Base-by-base conservation (phyloP, 192 early-diverging fungal genomes). In the Pilobolus umbonatus region DNA sequence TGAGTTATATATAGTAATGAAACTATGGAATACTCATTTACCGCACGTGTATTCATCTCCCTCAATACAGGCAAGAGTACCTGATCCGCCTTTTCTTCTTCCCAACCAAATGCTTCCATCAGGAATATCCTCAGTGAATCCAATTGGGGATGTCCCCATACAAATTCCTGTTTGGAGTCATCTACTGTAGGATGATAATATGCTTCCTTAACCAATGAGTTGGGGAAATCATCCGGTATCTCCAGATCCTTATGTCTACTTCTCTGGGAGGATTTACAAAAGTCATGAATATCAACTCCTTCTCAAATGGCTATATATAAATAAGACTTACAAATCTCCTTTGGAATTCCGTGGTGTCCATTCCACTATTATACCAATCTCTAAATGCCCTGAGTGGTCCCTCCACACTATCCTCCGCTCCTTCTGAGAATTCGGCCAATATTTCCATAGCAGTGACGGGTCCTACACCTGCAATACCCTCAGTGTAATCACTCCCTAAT, bases 401-500 rank as follows among this genome's bases (percentile, higher is more conserved):
- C 6, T 74, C 60, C 44, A 88, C 42, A 25, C 64, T 65, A 69
- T 74, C 67, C 59, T 17, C 24, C 2, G 44, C 45, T 11, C 43
- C 64, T 36, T 50, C 67, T 5, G 76, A 75, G 69, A 88, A 96
- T 60, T 85, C 82, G 39, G 80, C 79, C 56, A 99, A 60, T 15
- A 95, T 86, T 65, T 99, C 97, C 81, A 97, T 83, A 0, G 92
- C 94, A 22, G 79, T 69, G 21, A 96, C 91, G 17, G 87, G 77
- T 22, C 97, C 97, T 28, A 98, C 66, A 3, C 93, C 92, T 25
- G 80, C 71, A 56, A 99, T 76, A 0, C 97, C 97, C 12, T 81
- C 81, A 0, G 97, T 94, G 65, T 99, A 99, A 74, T 99, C 97
- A 67, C 93, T 97, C n/a, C 95, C 95, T 9, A 99, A 76, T 14